These are phyloP conservation scores for Saccharomycopsis oosterbeekiorum DNA, from an alignment of 805 yeast species.

Conservation along the genomic window DNA sequence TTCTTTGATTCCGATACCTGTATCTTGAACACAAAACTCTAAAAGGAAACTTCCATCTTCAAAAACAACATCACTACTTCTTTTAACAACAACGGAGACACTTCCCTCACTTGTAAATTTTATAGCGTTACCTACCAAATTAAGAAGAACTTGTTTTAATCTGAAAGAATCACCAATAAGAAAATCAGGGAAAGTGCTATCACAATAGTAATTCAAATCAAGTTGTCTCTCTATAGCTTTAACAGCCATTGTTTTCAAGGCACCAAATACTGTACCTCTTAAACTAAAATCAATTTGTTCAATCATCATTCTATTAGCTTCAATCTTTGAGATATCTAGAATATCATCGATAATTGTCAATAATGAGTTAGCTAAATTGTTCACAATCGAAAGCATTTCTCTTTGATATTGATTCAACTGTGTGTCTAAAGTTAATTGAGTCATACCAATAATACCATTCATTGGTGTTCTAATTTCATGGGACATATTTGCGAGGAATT, in stretches of 20 bases:
- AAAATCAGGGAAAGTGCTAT: constrained; percentile 79
- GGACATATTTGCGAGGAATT: constrained; percentile 81
- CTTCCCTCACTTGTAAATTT: constrained; percentile 79
- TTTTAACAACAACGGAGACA: constrained; percentile 58
- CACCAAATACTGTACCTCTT: constrained; percentile 84
- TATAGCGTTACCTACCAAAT: constrained; percentile 83
- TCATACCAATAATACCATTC: constrained; percentile 91
- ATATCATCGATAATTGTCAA: constrained; percentile 85
- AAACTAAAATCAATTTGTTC: constrained; percentile 81
- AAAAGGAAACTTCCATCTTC: constrained; percentile 29
- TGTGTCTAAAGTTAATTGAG: constrained; percentile 79
- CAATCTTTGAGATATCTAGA: constrained; percentile 85
- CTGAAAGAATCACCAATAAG: constrained; percentile 85
- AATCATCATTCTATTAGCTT: constrained; percentile 87
- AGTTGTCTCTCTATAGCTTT: constrained; percentile 81
- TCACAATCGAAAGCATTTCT: constrained; percentile 84
- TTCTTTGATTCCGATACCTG: constrained; percentile 82
- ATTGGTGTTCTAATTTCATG: constrained; percentile 86
- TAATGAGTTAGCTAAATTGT: constrained; percentile 75
- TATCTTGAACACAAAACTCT: constrained; percentile 82
- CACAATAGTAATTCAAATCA: constrained; percentile 72
- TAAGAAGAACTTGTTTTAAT: constrained; percentile 75
- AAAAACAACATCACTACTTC: constrained; percentile 29
- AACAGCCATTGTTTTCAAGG: constrained; percentile 79
- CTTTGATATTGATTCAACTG: constrained; percentile 86